Base-by-base conservation (phyloP, 169 alveolate genomes). In the Plasmodium vivax region DNA sequence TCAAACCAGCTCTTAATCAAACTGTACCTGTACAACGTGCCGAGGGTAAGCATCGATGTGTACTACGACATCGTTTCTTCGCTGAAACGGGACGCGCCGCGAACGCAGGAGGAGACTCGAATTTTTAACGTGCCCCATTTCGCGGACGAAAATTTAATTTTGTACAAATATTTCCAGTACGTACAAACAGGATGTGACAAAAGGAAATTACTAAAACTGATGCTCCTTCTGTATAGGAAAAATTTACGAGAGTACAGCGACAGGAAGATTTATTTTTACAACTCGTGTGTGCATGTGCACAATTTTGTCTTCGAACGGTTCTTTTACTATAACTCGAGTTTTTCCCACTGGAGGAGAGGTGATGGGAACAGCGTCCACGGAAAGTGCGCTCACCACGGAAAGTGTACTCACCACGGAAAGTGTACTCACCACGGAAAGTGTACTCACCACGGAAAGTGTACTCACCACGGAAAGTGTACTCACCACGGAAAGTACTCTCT, bases 131-230 rank as follows among this genome's bases (percentile, higher is more conserved):
- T n/a, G 62, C 74, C 77, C 1, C 16, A 68, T 82, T 92, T 82
- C 83, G 36, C 19, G 4, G 56, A 92, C 30, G 62, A 54, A 23
- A 56, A 92, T 7, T 71, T 92, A 34, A 23, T 92, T 72, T 73
- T 92, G 75, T 92, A 92, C 58, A 92, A 92, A 82, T 92, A 92
- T 82, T 82, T 92, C 82, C 95, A 79, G 36, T 82, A 32, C 56
- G 34, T 92, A 47, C 54, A 92, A 19, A 12, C 74, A 82, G 41
- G 74, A n/a, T 82, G 83, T 73, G 85, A 36, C 16, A 83, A 58
- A 47, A 56, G 54, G 8, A 92, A 92, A 38, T 7, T 82, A 83
- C 30, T 82, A 72, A 71, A 92, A 82, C 54, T 92, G 27, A 34
- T 92, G 68, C 41, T 47, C 54, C 56, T 83, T 10, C 41, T 92